Conservation (phyloP, 495 filamentous ascomycete species). For the Cercophora samala region DNA sequence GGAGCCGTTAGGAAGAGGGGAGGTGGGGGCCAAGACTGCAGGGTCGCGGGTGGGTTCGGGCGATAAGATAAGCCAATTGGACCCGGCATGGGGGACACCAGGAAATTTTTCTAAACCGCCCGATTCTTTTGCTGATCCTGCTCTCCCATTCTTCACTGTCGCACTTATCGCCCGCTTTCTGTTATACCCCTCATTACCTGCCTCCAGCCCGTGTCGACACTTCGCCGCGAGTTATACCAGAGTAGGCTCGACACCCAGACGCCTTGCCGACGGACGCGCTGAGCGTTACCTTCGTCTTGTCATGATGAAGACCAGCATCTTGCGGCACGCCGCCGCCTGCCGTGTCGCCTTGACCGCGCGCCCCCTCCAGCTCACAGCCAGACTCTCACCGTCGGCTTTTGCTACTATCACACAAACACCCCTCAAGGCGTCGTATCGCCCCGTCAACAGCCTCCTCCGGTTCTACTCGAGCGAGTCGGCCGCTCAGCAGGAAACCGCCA, state of each 20-base stretch:
- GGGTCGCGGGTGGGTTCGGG: not conserved
- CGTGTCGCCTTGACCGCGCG: constrained; percentile 26
- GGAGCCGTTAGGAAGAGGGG: not conserved
- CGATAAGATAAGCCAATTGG: not conserved
- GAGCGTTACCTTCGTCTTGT: constrained; percentile 11
- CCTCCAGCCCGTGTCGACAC: not conserved
- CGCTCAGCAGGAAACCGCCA: constrained; percentile 18
- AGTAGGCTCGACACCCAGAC: not conserved
- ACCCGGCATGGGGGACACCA: not conserved
- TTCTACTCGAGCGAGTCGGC: constrained; percentile 41
- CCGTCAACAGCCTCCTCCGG: constrained; percentile 28
- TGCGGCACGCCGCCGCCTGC: constrained; percentile 30
- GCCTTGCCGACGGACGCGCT: not conserved
- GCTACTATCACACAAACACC: constrained; percentile 20
- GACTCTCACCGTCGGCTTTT: constrained; percentile 21
- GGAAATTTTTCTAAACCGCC: not conserved
- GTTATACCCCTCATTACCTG: not conserved
- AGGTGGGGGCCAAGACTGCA: not conserved
- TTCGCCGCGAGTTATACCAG: not conserved
- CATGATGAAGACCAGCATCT: constrained; percentile 33
- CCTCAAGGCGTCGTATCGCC: constrained; percentile 19
- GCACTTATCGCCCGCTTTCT: not conserved
- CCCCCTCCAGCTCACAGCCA: constrained; percentile 28
- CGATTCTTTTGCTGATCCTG: not conserved
- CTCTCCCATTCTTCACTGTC: not conserved